These are phyloP conservation scores for Verruconis gallopava DNA, from an alignment of 2,329 filamentous ascomycete species.

Conservation along the genomic window DNA sequence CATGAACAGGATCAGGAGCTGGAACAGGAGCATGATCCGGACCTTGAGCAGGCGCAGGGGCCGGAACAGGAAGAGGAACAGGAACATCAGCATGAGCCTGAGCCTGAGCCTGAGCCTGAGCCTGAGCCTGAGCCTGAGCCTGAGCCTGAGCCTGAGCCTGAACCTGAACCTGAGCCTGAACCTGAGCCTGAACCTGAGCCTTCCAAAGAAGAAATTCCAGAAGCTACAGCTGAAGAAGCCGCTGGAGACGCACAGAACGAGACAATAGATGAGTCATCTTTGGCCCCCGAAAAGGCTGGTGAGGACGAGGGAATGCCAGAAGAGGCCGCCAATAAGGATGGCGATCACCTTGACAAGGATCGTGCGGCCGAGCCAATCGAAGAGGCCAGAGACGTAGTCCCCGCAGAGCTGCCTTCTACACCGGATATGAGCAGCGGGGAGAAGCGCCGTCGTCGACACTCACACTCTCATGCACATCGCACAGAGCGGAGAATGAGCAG, in stretches of 20 bases:
- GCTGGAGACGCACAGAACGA: no score
- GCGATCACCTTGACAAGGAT: neutral
- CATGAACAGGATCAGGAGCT: no score
- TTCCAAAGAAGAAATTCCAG: neutral
- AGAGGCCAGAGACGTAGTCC: neutral
- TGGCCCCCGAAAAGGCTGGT: neutral
- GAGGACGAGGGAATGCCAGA: neutral
- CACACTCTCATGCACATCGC: neutral
- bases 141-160: neutral
- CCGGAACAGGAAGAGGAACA: no score
- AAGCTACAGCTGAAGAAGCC: no score
- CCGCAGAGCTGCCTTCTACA: neutral
- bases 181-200: neutral
- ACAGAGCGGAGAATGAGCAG: neutral
- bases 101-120: no score
- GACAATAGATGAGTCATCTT: neutral
- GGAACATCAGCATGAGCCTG: no score
- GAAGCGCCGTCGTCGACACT: constrained; percentile 2
- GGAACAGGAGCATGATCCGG: no score
- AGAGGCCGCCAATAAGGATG: neutral
- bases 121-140: no score
- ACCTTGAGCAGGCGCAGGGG: no score
- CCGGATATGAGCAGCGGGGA: neutral
- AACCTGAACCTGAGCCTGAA: neutral
- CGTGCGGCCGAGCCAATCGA: neutral